These are phyloP conservation scores for Penicillium crystallinum DNA, from an alignment of 495 filamentous ascomycete species.

Conservation along the genomic window DNA sequence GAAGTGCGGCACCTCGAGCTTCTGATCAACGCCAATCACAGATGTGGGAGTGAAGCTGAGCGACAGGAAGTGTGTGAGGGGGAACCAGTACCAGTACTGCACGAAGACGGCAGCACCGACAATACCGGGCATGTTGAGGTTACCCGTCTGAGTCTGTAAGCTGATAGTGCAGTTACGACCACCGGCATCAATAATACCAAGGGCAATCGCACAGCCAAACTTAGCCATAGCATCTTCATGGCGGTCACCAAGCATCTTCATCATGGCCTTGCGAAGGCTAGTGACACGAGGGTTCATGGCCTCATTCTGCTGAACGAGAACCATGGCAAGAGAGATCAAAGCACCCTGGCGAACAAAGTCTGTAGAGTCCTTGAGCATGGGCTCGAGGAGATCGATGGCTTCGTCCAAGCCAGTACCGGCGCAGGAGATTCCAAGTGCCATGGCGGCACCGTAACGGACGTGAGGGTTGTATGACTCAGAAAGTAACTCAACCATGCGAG, in stretches of 20 bases:
- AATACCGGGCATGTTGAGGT: slow-evolving; percentile 94
- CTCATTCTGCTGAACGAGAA: slow-evolving; percentile 96
- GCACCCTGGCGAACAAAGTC: slow-evolving; percentile 98
- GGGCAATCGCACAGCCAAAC: slow-evolving; percentile 86
- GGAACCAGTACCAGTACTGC: slow-evolving; percentile 99
- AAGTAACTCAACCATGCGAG: slow-evolving; percentile 97
- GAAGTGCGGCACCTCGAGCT: slow-evolving; percentile 91
- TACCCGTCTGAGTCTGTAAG: slow-evolving; percentile 94
- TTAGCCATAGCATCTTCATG: slow-evolving; percentile 99
- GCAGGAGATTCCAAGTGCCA: slow-evolving; percentile 97
- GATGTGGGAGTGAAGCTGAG: slow-evolving; percentile 90
- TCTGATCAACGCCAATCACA: slow-evolving; percentile 88
- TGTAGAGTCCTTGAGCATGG: slow-evolving; percentile 98
- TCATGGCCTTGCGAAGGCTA: slow-evolving; percentile 74
- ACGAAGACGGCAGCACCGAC: slow-evolving; percentile 98
- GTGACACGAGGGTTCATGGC: slow-evolving; percentile 88
- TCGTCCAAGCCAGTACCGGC: slow-evolving; percentile 95
- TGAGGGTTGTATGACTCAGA: slow-evolving; percentile 99
- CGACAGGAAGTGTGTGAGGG: slow-evolving; percentile 93
- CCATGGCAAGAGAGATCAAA: slow-evolving; percentile 93
- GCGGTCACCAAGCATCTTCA: slow-evolving; percentile 87
- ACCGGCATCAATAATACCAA: slow-evolving; percentile 97
- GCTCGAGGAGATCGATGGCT: slow-evolving; percentile 93
- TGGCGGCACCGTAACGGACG: slow-evolving; percentile 95
- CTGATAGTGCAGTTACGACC: slow-evolving; percentile 98